Evolutionary conservation across 352 stramenopile genomes (phyloP), one percentile per base, ranked within the genome.

Genomic region (Phytophthora megakarya): DNA sequence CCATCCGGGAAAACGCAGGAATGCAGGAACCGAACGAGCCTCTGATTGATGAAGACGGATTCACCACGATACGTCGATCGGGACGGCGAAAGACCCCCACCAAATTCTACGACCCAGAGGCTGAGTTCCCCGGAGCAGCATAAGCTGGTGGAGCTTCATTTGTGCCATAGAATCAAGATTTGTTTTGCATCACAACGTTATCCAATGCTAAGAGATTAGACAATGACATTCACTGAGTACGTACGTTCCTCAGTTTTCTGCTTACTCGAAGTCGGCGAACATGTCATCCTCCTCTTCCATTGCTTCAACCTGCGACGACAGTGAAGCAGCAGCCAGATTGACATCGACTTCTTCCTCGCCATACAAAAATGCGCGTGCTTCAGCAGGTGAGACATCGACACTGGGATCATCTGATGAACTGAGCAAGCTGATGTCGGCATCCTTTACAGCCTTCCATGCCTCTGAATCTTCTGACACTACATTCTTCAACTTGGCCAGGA

Each of bases 211-310:
- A 44, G 28, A 26, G 37, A 19, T 53, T 45, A 52, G 46, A 47
- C 15, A 45, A 28, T 53, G 28, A 28, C 53, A 47, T 38, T 30
- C 32, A 49, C 6, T 5, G 15, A n/a, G 25, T 56, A 58, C 40
- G 47, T 45, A 44, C 43, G 52, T 23, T 22, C 13, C 16, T 30
- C 23, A 19, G 10, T 19, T 3, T 23, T 28, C 7, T 48, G n/a
- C 28, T 72, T 71, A 94, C 48, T 92, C 85, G 59, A 94, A 89
- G 51, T 92, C 85, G 30, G 81, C 83, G 67, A 92, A 94, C 77
- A 94, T 89, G 49, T 90, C 83, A 56, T 90, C 78, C 39, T 92
- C 83, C 26, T 90, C 73, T 37, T 89, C 78, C 56, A 84, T 81
- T 0, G 64, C 70, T n/a, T 86, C 73, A 1, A 88, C 65, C 32